Conservation (phyloP, 2,329 filamentous ascomycete genomes). For the Pseudocercospora vitis region DNA sequence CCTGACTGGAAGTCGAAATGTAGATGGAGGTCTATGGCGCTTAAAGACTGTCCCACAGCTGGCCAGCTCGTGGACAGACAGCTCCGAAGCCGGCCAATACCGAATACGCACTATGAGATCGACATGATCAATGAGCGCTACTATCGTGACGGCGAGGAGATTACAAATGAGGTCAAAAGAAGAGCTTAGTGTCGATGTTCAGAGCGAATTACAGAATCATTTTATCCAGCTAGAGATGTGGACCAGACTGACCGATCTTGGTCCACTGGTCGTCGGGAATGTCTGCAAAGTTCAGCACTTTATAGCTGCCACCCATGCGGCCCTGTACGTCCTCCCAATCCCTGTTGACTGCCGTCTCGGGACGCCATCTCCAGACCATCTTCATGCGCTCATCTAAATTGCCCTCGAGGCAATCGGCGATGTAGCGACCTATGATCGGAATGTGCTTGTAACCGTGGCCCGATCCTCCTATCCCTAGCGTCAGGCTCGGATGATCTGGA, state of each 20-base stretch:
- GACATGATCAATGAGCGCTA: background rate
- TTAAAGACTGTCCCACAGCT: background rate
- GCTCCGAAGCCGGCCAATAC: background rate
- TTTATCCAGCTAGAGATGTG: background rate
- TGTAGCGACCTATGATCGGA: slow-evolving; percentile 52
- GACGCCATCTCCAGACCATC: slow-evolving; percentile 52
- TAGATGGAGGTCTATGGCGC: background rate
- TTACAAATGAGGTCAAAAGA: background rate
- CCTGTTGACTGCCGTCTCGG: slow-evolving; percentile 49
- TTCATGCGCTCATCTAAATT: slow-evolving; percentile 46
- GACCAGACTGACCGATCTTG: slow-evolving; percentile 9
- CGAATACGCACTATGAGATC: background rate
- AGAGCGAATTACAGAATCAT: too few species aligned
- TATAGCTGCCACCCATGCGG: slow-evolving; percentile 49
- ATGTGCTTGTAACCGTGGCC: slow-evolving; percentile 57
- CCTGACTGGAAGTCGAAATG: background rate
- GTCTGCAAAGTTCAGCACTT: slow-evolving; percentile 52
- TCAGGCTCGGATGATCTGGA: slow-evolving; percentile 43
- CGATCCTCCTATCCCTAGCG: slow-evolving; percentile 53
- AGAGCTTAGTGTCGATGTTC: background rate
- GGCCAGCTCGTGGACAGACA: background rate
- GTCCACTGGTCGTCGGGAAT: slow-evolving; percentile 45
- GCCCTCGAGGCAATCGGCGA: slow-evolving; percentile 51
- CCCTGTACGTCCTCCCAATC: slow-evolving; percentile 53
- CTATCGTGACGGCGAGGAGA: background rate